Percentiles rank a stretch among this genome's conserved stretches.
phyloP scores from a whole-genome alignment of 352 stramenopile species.

The Elongisporangium prolatum region DNA sequence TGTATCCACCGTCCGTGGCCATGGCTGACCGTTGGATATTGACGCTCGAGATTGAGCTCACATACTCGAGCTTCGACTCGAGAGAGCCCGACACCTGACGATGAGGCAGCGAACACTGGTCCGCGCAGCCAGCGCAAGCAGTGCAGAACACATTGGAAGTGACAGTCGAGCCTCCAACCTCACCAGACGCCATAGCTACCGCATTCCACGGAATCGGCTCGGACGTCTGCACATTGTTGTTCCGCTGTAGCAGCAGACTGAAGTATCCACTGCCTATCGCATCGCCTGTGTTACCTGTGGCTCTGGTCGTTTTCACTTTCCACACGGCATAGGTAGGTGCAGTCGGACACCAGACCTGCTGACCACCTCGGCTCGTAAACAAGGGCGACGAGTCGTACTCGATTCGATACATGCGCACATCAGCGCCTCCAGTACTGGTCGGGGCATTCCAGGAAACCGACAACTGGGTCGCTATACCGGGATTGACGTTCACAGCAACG shows the following conservation, averaged over 20 bases:
- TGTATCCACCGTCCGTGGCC: slow-evolving; percentile 49
- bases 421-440: slow-evolving; percentile 46
- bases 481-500: slow-evolving; percentile 71
- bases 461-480: slow-evolving; percentile 72
- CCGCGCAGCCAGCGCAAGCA: slow-evolving; percentile 30
- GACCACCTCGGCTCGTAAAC: slow-evolving; percentile 55
- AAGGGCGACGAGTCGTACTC: slow-evolving; percentile 69
- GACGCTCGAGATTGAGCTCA: slow-evolving; percentile 22
- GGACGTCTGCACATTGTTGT: slow-evolving; percentile 36
- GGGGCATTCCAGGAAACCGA: slow-evolving; percentile 44
- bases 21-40: slow-evolving; percentile 4
- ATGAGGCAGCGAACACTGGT: slow-evolving; percentile 19
- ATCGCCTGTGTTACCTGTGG: slow-evolving; percentile 13
- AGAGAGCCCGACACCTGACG: slow-evolving; percentile 60
- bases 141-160: slow-evolving; percentile 65
- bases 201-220: slow-evolving; percentile 93
- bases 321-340: slow-evolving; percentile 54
- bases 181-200: slow-evolving; percentile 76
- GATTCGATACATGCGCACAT: slow-evolving; percentile 69
- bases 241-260: slow-evolving; percentile 39
- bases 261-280: slow-evolving; percentile 56
- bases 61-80: slow-evolving; percentile 61
- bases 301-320: slow-evolving; percentile 33
- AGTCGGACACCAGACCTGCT: slow-evolving; percentile 63
- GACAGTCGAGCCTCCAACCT: slow-evolving; percentile 44